Evolutionary conservation across 2,329 filamentous ascomycete genomes (phyloP).

Genomic region (Tolypocladium cylindrosporum): DNA sequence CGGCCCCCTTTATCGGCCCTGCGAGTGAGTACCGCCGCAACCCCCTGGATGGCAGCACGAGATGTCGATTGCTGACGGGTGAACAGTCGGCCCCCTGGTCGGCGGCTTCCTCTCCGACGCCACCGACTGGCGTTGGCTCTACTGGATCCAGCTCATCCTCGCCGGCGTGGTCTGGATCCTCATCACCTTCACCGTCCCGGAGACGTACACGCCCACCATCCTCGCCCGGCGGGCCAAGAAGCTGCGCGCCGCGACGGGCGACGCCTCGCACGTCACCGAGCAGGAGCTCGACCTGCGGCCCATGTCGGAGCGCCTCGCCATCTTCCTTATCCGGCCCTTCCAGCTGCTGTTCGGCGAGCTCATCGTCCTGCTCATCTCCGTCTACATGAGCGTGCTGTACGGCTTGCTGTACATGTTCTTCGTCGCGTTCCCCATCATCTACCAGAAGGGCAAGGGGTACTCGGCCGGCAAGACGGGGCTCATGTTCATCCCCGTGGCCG

Average conservation of each 20-base stretch:
- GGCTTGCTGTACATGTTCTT: slow-evolving; percentile 71
- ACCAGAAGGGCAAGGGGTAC: slow-evolving; percentile 71
- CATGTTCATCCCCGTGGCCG: slow-evolving; percentile 77
- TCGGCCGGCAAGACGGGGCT: slow-evolving; percentile 63
- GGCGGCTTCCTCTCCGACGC: slow-evolving; percentile 68
- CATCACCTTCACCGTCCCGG: slow-evolving; percentile 81
- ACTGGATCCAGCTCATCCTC: slow-evolving; percentile 79
- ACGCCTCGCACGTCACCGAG: slow-evolving; percentile 63
- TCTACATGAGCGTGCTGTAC: slow-evolving; percentile 81
- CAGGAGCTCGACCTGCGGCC: slow-evolving; percentile 67
- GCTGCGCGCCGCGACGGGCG: slow-evolving; percentile 58
- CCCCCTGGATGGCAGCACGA: not conserved
- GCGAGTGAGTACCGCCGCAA: slow-evolving; percentile 36
- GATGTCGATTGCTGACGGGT: not conserved
- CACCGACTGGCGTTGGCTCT: slow-evolving; percentile 71
- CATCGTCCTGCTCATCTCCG: slow-evolving; percentile 72
- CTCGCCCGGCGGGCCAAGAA: slow-evolving; percentile 61
- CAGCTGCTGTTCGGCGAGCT: slow-evolving; percentile 76
- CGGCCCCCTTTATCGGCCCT: slow-evolving; percentile 74
- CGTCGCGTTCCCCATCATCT: slow-evolving; percentile 61
- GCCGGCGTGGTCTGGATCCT: slow-evolving; percentile 59
- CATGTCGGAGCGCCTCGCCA: slow-evolving; percentile 54
- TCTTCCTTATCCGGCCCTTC: slow-evolving; percentile 76
- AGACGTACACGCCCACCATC: slow-evolving; percentile 78
- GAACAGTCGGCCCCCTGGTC: slow-evolving; percentile 56